phyloP scores from a whole-genome alignment of 768 basidiomycete genomes.

The Auriscalpium microsporum region DNA sequence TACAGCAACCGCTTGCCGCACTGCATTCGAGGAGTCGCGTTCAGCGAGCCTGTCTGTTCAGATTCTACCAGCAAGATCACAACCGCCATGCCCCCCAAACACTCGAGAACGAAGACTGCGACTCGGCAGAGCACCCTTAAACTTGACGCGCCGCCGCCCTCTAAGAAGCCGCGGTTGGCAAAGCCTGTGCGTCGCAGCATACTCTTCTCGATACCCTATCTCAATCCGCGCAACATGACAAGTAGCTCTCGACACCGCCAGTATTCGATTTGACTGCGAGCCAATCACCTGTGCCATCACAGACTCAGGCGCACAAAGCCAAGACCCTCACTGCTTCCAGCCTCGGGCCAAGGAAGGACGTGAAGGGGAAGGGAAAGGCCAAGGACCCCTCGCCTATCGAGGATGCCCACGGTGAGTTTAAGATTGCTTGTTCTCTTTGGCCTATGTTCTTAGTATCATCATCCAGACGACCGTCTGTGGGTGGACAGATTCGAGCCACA shows the following conservation, averaged over 20 bases:
- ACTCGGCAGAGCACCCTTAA: slow-evolving; percentile 14
- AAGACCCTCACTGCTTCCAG: not conserved
- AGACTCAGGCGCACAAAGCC: not conserved
- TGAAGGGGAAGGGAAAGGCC: slow-evolving; percentile 20
- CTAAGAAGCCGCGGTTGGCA: slow-evolving; percentile 5
- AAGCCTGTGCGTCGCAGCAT: slow-evolving; percentile 3
- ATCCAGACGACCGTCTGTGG: slow-evolving; percentile 21
- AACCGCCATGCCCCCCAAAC: slow-evolving; percentile 2
- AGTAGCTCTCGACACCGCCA: slow-evolving; percentile 4
- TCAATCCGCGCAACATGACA: not conserved
- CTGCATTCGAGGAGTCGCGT: too few relatives aligned
- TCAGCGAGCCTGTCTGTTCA: too few relatives aligned
- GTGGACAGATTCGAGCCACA: slow-evolving; percentile 26
- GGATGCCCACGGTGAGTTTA: not conserved
- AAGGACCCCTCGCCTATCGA: not conserved
- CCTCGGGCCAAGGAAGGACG: slow-evolving; percentile 1
- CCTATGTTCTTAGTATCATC: not conserved
- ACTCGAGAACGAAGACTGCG: not conserved
- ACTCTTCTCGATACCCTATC: not conserved
- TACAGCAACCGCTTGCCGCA: too few relatives aligned
- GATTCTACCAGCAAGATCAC: too few relatives aligned
- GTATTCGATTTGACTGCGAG: not conserved
- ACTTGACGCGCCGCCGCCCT: slow-evolving; percentile 7
- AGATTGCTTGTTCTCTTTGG: not conserved
- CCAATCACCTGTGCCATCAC: not conserved